phyloP scores from a whole-genome alignment of 768 basidiomycete species.

The Phallus indusiatus region DNA sequence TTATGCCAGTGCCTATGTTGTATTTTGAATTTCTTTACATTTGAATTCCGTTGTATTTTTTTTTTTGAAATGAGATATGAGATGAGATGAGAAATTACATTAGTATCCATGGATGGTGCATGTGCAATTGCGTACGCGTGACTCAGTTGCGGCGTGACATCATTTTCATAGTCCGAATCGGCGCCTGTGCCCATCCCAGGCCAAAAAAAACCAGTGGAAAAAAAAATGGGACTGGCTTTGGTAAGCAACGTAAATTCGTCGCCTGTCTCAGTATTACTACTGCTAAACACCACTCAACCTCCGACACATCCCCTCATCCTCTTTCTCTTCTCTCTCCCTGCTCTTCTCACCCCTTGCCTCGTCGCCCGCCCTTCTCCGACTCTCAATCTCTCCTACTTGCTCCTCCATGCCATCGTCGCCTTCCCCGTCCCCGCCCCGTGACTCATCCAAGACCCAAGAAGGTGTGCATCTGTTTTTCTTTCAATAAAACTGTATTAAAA shows the following conservation, averaged over 20 bases:
- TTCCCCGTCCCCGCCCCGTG: background rate
- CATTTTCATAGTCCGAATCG: too few species aligned
- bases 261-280: too few species aligned
- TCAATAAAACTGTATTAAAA: background rate
- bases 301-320: background rate
- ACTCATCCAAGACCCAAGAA: background rate
- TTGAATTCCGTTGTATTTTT: too few species aligned
- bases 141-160: too few species aligned
- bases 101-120: too few species aligned
- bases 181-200: too few species aligned
- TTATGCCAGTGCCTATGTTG: slow-evolving; percentile 86
- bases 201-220: too few species aligned
- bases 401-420: background rate
- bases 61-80: background rate
- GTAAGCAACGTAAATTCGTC: too few species aligned
- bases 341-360: background rate
- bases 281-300: too few species aligned
- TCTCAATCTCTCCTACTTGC: background rate
- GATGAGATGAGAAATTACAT: background rate
- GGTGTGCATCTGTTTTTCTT: background rate
- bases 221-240: too few species aligned
- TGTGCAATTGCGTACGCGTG: too few species aligned
- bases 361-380: background rate
- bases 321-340: background rate
- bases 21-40: slow-evolving; percentile 44